Evolutionary conservation across 2,329 filamentous ascomycete genomes (phyloP).

Genomic region (Coniosporium tulheliwenetii): DNA sequence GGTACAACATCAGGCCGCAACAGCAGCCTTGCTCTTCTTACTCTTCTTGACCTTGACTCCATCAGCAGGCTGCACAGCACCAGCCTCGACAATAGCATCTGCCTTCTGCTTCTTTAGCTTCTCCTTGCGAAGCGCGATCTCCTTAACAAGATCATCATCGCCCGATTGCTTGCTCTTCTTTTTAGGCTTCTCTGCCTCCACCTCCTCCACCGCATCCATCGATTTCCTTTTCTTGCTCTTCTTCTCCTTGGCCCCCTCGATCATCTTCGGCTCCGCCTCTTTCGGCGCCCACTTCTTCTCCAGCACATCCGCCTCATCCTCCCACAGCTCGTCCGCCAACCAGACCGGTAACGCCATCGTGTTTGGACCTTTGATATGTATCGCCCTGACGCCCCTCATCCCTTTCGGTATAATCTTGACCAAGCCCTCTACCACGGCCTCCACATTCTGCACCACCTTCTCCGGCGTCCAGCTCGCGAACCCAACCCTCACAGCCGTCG

Average conservation of each 20-base stretch:
- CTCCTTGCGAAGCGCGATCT: conserved; percentile 9
- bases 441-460: conserved; percentile 67
- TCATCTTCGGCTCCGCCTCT: conserved; percentile 15
- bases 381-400: conserved; percentile 69
- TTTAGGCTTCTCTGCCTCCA: conserved; percentile 7
- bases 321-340: conserved; percentile 84
- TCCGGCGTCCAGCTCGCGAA: conserved; percentile 58
- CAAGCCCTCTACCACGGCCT: conserved; percentile 52
- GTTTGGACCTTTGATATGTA: conserved; percentile 83
- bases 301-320: conserved; percentile 60
- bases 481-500: conserved; percentile 67
- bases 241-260: conserved; percentile 11
- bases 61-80: conserved; percentile 1
- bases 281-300: conserved; percentile 5
- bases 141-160: conserved; percentile 7
- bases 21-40: conserved; percentile 2
- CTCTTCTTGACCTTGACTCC: conserved; percentile 1
- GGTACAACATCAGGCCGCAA: neutral
- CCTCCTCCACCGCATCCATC: conserved; percentile 11
- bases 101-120: conserved; percentile 8
- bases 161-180: conserved; percentile 11
- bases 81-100: conserved; percentile 7
- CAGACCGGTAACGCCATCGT: conserved; percentile 88
- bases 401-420: conserved; percentile 71
- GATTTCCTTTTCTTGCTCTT: conserved; percentile 14